A percentile compares a stretch with the other conserved stretches of the same genome.
phyloP scores from a whole-genome alignment of 768 basidiomycete species.

The Podaxis carcinomalis region DNA sequence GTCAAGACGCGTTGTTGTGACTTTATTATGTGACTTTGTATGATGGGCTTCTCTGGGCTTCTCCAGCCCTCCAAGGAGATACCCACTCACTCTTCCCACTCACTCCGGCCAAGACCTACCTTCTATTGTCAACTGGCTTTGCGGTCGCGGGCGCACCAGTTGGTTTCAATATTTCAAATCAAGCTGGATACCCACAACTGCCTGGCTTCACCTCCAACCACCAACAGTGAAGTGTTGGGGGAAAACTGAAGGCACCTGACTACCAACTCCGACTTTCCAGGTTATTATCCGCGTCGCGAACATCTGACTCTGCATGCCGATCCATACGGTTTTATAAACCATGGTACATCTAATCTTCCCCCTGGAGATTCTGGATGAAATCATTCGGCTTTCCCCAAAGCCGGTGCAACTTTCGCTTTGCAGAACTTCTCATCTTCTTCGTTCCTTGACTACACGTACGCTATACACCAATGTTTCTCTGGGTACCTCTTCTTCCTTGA shows the following conservation, averaged over 20 bases:
- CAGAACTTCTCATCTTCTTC: slow-evolving; percentile 28
- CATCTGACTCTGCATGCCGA: background rate
- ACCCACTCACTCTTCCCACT: background rate
- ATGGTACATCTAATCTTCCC: slow-evolving; percentile 21
- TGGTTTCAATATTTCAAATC: background rate
- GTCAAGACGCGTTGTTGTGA: slow-evolving; percentile 10
- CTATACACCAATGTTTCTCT: slow-evolving; percentile 31
- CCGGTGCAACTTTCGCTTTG: slow-evolving; percentile 26
- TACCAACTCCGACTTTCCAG: background rate
- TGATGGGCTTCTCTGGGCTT: background rate
- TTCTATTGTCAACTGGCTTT: background rate
- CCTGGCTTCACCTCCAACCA: background rate
- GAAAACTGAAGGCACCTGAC: background rate
- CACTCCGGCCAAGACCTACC: background rate
- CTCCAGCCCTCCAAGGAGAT: background rate
- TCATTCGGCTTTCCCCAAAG: slow-evolving; percentile 25
- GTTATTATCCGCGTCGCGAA: background rate
- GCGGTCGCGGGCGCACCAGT: background rate
- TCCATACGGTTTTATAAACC: slow-evolving; percentile 1
- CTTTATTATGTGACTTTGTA: background rate
- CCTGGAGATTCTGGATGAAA: slow-evolving; percentile 30
- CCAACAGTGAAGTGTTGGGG: background rate
- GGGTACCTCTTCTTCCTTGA: slow-evolving; percentile 22
- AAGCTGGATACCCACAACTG: background rate
- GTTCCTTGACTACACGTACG: slow-evolving; percentile 25